phyloP scores from a whole-genome alignment of 75 land plant species.

The Pseudotsuga menziesii region DNA sequence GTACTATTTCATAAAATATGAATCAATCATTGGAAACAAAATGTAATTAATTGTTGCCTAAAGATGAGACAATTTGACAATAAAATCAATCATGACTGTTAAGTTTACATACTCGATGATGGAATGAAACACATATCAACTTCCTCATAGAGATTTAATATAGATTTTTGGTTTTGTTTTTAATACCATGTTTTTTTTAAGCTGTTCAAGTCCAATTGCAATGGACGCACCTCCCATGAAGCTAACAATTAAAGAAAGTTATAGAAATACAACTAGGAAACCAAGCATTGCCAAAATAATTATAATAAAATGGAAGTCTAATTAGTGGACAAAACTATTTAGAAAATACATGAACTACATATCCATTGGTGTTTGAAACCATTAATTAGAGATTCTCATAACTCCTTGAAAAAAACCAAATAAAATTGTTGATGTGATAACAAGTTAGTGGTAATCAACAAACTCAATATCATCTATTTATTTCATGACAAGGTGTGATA shows the following conservation, averaged over 20 bases:
- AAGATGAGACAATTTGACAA: no score
- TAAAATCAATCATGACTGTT: no score
- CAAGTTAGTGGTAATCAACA: slow-evolving; percentile 26
- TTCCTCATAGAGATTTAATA: slow-evolving; percentile 59
- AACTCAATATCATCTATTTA: slow-evolving; percentile 44
- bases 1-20: no score
- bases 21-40: no score
- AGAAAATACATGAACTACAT: not conserved
- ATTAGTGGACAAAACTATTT: not conserved
- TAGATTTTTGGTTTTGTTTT: slow-evolving; percentile 37
- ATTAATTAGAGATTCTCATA: slow-evolving; percentile 74
- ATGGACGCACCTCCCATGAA: slow-evolving; percentile 88
- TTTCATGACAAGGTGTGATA: slow-evolving; percentile 37
- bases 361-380: not conserved
- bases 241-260: slow-evolving; percentile 76
- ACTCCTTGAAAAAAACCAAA: slow-evolving; percentile 64
- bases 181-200: slow-evolving; percentile 82
- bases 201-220: slow-evolving; percentile 64
- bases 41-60: no score
- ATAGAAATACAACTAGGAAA: slow-evolving; percentile 73
- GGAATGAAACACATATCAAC: slow-evolving; percentile 39
- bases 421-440: slow-evolving; percentile 75
- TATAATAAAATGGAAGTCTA: not conserved
- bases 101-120: slow-evolving; percentile 39
- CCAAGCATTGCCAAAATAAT: slow-evolving; percentile 60